Evolutionary conservation across 306 rosid genomes (phyloP).

Genomic region (Cicer chorassanicum): DNA sequence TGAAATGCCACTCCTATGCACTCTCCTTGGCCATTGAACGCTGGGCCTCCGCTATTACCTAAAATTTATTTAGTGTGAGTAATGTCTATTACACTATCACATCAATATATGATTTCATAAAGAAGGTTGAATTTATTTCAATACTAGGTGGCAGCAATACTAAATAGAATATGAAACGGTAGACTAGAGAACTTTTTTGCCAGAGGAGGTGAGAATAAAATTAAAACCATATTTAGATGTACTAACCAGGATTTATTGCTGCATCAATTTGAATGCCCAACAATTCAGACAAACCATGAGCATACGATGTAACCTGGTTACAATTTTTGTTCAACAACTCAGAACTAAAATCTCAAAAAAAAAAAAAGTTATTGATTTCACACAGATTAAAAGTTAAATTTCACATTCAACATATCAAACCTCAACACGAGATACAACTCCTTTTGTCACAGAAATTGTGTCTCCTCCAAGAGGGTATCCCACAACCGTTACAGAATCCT

Average conservation of each 20-base stretch:
- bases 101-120: conserved; percentile 28
- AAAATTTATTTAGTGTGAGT: conserved; percentile 57
- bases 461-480: conserved; percentile 99
- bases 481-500: conserved; percentile 99
- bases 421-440: conserved; percentile 99
- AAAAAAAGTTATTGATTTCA: conserved; percentile 12
- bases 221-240: conserved; percentile 29
- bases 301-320: conserved; percentile 93
- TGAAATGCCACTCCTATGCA: conserved; percentile 99
- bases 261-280: conserved; percentile 99
- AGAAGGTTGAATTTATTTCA: conserved; percentile 12
- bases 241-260: conserved; percentile 97
- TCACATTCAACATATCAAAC: conserved; percentile 51
- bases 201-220: conserved; percentile 24
- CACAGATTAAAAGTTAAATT: conserved; percentile 25
- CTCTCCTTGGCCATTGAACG: conserved; percentile 92
- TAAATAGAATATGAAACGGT: conserved; percentile 11
- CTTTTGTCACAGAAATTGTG: conserved; percentile 97
- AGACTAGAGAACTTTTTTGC: neutral
- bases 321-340: conserved; percentile 41
- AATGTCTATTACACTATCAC: conserved; percentile 46
- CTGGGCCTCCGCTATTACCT: conserved; percentile 99
- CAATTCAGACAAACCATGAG: conserved; percentile 95
- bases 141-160: neutral
- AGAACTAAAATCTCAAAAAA: conserved; percentile 31